phyloP scores from a whole-genome alignment of 2,329 filamentous ascomycete genomes.

The Claviceps capensis region DNA sequence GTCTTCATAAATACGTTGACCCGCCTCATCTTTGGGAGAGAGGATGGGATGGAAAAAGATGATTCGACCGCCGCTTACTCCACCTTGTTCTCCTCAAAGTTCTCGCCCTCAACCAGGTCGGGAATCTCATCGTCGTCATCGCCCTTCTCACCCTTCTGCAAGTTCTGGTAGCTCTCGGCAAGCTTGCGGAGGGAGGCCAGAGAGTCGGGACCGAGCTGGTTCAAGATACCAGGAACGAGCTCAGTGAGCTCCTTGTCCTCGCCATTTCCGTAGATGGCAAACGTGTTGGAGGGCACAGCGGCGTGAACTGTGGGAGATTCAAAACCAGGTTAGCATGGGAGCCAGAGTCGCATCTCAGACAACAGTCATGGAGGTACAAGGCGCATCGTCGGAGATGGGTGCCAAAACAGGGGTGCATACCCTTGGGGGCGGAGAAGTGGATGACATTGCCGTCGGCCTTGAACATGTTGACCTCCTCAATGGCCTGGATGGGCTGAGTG shows the following conservation, averaged over 20 bases:
- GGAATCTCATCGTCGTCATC: conserved; percentile 93
- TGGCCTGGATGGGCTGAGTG: conserved; percentile 97
- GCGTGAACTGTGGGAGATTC: conserved; percentile 60
- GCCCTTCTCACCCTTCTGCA: conserved; percentile 85
- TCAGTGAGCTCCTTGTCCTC: conserved; percentile 99
- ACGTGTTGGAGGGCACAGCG: conserved; percentile 94
- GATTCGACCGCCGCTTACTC: conserved; percentile 44
- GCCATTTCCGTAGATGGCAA: conserved; percentile 96
- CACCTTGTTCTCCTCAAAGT: conserved; percentile 86
- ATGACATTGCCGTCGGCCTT: conserved; percentile 99
- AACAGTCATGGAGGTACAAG: too few relatives aligned
- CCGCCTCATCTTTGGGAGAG: neutral
- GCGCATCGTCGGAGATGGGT: neutral
- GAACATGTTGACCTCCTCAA: conserved; percentile 99
- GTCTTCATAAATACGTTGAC: conserved; percentile 1
- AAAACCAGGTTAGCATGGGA: neutral
- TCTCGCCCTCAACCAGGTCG: conserved; percentile 91
- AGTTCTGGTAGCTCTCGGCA: conserved; percentile 97
- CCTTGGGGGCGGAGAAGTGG: conserved; percentile 95
- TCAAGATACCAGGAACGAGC: conserved; percentile 97
- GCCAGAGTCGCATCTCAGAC: too few relatives aligned
- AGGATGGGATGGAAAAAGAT: conserved; percentile 1
- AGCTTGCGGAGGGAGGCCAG: conserved; percentile 96
- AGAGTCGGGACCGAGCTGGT: conserved; percentile 97
- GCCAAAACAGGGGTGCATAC: conserved; percentile 37